Base-by-base conservation (phyloP, 2,329 filamentous ascomycete genomes). In the Ambrosiella cleistominuta region DNA sequence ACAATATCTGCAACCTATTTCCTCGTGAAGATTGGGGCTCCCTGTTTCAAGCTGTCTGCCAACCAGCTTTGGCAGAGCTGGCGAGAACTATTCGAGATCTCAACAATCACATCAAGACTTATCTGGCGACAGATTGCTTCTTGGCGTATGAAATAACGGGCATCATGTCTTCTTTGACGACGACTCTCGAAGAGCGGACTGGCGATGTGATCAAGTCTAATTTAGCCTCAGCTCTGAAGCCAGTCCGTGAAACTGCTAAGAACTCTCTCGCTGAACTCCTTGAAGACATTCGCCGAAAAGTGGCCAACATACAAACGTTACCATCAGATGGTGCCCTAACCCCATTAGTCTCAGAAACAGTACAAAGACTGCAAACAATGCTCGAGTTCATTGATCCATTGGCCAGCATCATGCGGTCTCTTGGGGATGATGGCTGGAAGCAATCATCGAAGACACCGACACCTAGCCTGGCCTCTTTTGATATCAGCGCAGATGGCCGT, bases 71-170 rank as follows among this genome's bases (percentile, higher is more conserved):
- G 61, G 78, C 82, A 7, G 89, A 95, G 65, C 85, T 97, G 64
- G 82, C 85, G 5, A 83, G 88, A 64, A 96, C 93, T 0, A 70
- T 97, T 57, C 81, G 86, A 36, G 91, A 97, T 66, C 76, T 98
- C 38, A 96, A 97, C 68, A 78, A 80, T 54, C 90, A 96, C 66
- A 89, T 97, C 69, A 89, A 90, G 67, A 74, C 79, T 45, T 90
- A 96, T 66, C 73, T 96, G 44, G 80, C 82, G 63, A 95, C 88
- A 0, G 93, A 98, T 68, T 97, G 91, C 70, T 97, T 88, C 68
- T 78, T 98, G 54, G 89, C 89, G 7, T 98, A 95, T 68, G 93
- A 98, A 67, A 87, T 97, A 38, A 87, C 94, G 38, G 91, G 95
- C 65, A 87, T 96, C 61, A 81, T 97, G 52, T 86, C 88, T 0